Evolutionary conservation across 1,284 basidiomycete genomes (phyloP), one percentile per base, ranked within the genome.

Genomic region (Ustilago tritici): DNA sequence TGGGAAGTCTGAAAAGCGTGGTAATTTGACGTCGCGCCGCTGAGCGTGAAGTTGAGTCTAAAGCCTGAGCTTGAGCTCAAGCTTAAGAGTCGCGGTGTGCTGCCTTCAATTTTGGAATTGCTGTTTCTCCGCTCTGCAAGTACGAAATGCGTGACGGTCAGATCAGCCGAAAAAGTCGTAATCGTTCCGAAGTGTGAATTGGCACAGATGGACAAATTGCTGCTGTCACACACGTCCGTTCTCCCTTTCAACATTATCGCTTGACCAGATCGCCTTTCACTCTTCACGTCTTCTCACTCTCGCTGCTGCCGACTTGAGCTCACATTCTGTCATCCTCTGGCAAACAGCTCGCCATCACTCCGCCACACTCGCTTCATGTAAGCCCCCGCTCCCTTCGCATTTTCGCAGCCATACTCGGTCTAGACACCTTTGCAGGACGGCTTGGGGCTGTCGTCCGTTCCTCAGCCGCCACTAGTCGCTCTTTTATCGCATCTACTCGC

Each of bases 401-500:
- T 19, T 46, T 55, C 47, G 61, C 65, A 67, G 65, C 70, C 70
- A 73, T 73, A 68, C 58, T 68, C 65, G 56, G 43, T 50, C 61
- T 61, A 46, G 49, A 23, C 32, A 34, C 49, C 32, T 32, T 55
- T 46, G 58, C 70, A 65, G 70, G 65, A 67, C 70, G 70, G 70
- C 61, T 64, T 34, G 65, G 57, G 54, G 60, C 61, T 57, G 57
- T 67, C 40, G 54, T 68, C 61, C 61, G 61, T 50, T 61, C 57
- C 61, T 68, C 43, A 46, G 11, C 43, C 43, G 17, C 43, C 43
- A 15, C 14, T 15, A 46, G 43, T 46, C 65, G 65, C 61, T 67
- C 19, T 28, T 58, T 54, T 23, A 46, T 19, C 56, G 23, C 40
- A n/a, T 7, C 61, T 35, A 9, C 59, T 36, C 55, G 31, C 52